phyloP scores from a whole-genome alignment of 352 stramenopile species.

The Pythium dissotocum region DNA sequence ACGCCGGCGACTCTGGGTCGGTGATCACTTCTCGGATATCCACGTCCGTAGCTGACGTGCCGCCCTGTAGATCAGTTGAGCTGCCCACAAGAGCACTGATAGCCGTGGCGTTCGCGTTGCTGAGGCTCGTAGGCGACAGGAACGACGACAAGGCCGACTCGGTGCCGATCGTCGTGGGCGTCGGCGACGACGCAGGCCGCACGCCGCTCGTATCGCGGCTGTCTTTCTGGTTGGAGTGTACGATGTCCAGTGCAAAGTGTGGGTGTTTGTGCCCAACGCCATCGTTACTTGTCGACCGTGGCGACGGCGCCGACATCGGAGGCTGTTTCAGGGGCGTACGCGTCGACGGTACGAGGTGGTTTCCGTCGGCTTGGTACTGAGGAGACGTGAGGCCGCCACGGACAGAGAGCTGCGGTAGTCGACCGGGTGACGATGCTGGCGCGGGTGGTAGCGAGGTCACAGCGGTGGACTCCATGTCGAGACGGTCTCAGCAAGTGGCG shows the following conservation, averaged over 20 bases:
- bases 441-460: neutral
- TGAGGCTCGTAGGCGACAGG: constrained; percentile 17
- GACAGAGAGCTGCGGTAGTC: constrained; percentile 14
- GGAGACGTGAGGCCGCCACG: constrained; percentile 6
- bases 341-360: neutral
- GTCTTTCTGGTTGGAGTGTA: constrained; percentile 23
- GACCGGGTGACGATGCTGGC: constrained; percentile 13
- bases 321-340: constrained; percentile 2
- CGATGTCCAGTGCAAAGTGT: constrained; percentile 14
- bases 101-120: neutral
- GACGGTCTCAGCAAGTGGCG: neutral
- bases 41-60: neutral
- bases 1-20: constrained; percentile 42
- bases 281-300: neutral
- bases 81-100: neutral
- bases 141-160: constrained; percentile 19
- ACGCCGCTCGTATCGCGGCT: neutral
- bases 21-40: constrained; percentile 29
- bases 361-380: constrained; percentile 29
- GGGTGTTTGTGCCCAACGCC: constrained; percentile 5
- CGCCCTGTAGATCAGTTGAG: neutral
- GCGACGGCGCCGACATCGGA: neutral
- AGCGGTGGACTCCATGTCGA: constrained; percentile 1
- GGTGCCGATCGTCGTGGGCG: neutral
- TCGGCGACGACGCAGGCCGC: neutral